Evolutionary conservation across 257 asterid species (phyloP), one percentile per base, ranked within the genome.

Genomic region (Cordia subcordata): DNA sequence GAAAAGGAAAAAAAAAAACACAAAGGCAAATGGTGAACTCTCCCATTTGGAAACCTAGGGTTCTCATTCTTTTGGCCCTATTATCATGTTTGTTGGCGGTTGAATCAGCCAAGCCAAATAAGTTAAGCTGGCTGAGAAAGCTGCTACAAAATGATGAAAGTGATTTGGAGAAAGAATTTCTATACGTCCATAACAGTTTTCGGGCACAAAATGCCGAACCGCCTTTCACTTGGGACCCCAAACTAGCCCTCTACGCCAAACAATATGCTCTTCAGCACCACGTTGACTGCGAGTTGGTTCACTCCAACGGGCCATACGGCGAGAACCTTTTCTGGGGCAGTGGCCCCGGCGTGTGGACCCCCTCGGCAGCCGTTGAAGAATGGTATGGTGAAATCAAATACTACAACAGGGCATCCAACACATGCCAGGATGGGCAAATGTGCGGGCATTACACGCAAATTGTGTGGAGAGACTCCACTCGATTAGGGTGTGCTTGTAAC

Each of bases 391-490:
- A 84, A 37, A 72, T 72, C 16, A 57, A 37, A 1, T 72, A 20
- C 53, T 84, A 79, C 10, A 64, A 75, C 20, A 44, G 67, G 27
- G 11, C 8, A 3, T 12, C 72, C 4, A 79, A 81, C 72, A 5
- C 71, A 0, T 84, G 88, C 61, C 45, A 1, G 0, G 70, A 67
- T 0, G 80, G 81, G 1, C 49, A 72, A 0, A 70, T 68, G 59
- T 84, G 93, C 59, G 46, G 67, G 22, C 93, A 84, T 53, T 84
- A 84, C 55, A 84, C 88, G 9, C 93, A 84, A 55, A 76, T 84
- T 0, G 86, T 84, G 53, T 84, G 93, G 93, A 67, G 63, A 4
- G 70, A 73, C 9, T 69, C 80, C 2, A 33, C 49, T 2, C 68
- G 65, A 8, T 12, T 84, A 0, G 93, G 93, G 3, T 84, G 93